A percentile compares a stretch with the other conserved stretches of the same genome.
Evolutionary conservation across 116 monocot genomes (phyloP).

Genomic region (Cymodocea nodosa): DNA sequence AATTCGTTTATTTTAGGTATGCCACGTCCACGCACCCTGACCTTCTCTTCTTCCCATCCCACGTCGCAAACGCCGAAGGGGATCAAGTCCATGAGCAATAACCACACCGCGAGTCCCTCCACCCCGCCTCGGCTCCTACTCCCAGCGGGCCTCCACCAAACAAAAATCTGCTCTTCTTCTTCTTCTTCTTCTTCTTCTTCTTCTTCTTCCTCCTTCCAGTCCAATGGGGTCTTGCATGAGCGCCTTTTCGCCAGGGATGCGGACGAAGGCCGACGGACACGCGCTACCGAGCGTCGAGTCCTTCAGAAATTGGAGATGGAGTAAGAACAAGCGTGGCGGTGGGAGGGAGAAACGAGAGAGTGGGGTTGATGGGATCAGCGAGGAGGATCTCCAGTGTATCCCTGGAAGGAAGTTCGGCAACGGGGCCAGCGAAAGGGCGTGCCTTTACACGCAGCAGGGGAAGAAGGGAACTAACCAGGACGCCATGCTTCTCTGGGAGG

Average conservation of each 20-base stretch:
- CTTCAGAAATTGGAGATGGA: not conserved
- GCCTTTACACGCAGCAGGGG: constrained; percentile 17
- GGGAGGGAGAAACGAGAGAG: not conserved
- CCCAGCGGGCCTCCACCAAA: too few species aligned
- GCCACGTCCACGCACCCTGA: too few species aligned
- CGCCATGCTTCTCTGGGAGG: constrained; percentile 24
- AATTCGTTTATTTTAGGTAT: too few species aligned
- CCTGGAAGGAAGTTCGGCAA: constrained; percentile 11
- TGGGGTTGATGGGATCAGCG: not conserved
- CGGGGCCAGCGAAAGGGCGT: constrained; percentile 9
- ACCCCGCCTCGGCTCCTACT: too few species aligned
- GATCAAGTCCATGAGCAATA: too few species aligned
- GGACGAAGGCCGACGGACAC: too few species aligned
- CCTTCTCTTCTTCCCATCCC: too few species aligned
- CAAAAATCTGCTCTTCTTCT: too few species aligned
- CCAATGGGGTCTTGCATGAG: constrained; percentile 12
- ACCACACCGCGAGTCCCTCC: too few species aligned
- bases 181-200: not conserved
- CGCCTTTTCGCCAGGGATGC: not conserved
- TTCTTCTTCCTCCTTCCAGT: not conserved
- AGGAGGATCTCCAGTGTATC: constrained; percentile 6
- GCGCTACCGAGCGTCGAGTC: not conserved
- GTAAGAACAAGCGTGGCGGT: not conserved
- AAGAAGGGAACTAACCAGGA: constrained; percentile 26
- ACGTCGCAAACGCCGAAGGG: too few species aligned